A percentile compares a stretch with the other conserved stretches of the same genome.
phyloP scores from a whole-genome alignment of 441 rosid genomes.

The Dalechampia spathulata region DNA sequence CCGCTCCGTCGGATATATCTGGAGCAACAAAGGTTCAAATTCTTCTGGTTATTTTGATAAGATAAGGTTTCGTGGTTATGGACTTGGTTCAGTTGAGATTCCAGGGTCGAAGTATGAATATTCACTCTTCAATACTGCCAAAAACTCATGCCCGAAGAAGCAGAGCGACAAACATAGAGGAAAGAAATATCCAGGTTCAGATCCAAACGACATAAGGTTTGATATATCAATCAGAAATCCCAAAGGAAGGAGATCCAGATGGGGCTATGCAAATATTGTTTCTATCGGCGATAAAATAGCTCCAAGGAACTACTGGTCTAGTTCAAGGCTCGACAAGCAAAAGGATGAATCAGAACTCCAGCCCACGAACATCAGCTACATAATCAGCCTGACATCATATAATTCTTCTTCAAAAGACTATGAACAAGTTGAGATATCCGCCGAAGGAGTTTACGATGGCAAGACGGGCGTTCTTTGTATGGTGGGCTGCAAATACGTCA shows the following conservation, averaged over 20 bases:
- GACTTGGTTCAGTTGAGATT: conserved; percentile 17
- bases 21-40: conserved; percentile 42
- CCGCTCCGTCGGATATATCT: conserved; percentile 41
- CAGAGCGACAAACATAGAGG: conserved; percentile 23
- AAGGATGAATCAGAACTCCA: conserved; percentile 12
- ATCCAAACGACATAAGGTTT: conserved; percentile 55
- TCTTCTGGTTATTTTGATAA: conserved; percentile 37
- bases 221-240: conserved; percentile 34
- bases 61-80: conserved; percentile 33
- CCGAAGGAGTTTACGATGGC: conserved; percentile 71
- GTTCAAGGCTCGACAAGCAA: conserved; percentile 7
- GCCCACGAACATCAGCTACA: conserved; percentile 56
- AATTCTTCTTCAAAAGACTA: conserved; percentile 8
- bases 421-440: conserved; percentile 32
- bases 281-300: conserved; percentile 41
- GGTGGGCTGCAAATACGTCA: conserved; percentile 55
- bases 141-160: conserved; percentile 29
- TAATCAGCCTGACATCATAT: conserved; percentile 17
- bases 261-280: conserved; percentile 42
- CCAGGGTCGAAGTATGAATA: conserved; percentile 50
- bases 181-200: conserved; percentile 41
- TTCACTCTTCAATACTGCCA: conserved; percentile 31
- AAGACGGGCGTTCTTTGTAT: conserved; percentile 67
- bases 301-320: neutral
- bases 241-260: conserved; percentile 23